A percentile compares a stretch with the other conserved stretches of the same genome.
Evolutionary conservation across 495 filamentous ascomycete genomes (phyloP).

Genomic region (Haplographium delicatum): DNA sequence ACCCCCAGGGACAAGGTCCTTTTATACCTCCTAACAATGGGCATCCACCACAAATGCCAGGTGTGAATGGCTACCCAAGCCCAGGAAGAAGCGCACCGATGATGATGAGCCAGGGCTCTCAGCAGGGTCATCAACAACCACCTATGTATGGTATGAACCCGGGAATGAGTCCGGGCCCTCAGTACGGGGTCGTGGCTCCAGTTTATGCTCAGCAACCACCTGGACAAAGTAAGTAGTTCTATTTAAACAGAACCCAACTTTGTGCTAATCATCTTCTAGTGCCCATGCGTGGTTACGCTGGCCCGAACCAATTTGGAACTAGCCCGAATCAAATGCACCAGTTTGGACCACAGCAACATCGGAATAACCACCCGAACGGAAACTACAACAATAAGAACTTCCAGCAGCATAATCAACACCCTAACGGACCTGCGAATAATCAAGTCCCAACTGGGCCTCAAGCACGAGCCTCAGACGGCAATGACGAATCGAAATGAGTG

Average conservation of each 20-base stretch:
- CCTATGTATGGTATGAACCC: conserved; percentile 67
- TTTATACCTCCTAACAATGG: conserved; percentile 55
- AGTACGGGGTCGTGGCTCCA: conserved; percentile 54
- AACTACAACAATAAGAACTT: conserved; percentile 42
- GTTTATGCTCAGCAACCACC: conserved; percentile 58
- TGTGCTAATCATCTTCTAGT: conserved; percentile 37
- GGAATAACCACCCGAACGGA: conserved; percentile 32
- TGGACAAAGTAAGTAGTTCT: conserved; percentile 57
- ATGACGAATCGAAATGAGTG: conserved; percentile 54
- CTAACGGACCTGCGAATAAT: conserved; percentile 43
- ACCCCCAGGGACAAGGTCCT: conserved; percentile 63
- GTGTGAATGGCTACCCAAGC: conserved; percentile 75
- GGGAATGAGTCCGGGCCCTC: conserved; percentile 54
- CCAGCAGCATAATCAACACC: conserved; percentile 46
- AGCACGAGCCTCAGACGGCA: conserved; percentile 39
- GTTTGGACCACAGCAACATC: conserved; percentile 55
- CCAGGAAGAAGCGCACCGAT: conserved; percentile 71
- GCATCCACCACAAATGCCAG: conserved; percentile 52
- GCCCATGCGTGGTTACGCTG: conserved; percentile 56
- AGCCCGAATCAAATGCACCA: conserved; percentile 63
- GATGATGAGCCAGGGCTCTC: conserved; percentile 74
- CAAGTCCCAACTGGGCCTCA: conserved; percentile 36
- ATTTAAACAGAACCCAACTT: conserved; percentile 1
- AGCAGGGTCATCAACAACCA: conserved; percentile 71
- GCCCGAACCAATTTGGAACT: conserved; percentile 56